These are phyloP conservation scores for Citeromyces hawaiiensis DNA, from an alignment of 1,139 yeast genomes.

Conservation along the genomic window DNA sequence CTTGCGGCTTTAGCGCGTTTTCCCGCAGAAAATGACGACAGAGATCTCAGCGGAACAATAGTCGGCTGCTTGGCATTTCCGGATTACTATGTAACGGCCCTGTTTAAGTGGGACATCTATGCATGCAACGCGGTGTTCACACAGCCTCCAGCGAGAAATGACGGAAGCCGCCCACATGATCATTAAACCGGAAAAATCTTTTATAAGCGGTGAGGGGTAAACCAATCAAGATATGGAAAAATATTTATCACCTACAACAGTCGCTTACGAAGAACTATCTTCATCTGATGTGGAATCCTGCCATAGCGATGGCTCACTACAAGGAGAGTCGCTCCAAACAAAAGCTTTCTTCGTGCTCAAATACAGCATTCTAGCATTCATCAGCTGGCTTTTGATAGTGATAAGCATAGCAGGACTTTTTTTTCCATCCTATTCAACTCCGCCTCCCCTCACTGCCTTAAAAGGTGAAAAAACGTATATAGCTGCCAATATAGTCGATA, in stretches of 20 bases:
- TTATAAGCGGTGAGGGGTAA: not conserved
- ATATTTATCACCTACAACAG: not conserved
- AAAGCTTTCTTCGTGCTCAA: not conserved
- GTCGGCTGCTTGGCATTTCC: not conserved
- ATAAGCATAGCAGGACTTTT: not conserved
- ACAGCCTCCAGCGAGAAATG: not conserved
- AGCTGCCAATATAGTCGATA: slow-evolving; percentile 1
- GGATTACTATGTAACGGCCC: not conserved
- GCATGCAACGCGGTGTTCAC: slow-evolving; percentile 1
- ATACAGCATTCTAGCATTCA: not conserved
- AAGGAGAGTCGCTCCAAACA: not conserved
- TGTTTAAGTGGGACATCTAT: not conserved
- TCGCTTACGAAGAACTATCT: not conserved
- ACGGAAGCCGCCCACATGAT: not conserved
- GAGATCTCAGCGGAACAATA: not conserved
- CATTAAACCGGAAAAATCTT: not conserved
- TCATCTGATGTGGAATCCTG: not conserved
- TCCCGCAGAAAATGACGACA: not conserved
- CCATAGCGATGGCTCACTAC: not conserved
- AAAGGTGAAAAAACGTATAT: not conserved
- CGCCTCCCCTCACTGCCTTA: not conserved
- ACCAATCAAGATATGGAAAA: not conserved
- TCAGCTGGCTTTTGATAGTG: not conserved
- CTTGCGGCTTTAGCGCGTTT: not conserved
- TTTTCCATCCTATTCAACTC: not conserved